Percentiles rank a stretch among this genome's conserved stretches.
Conservation (phyloP, 2,329 filamentous ascomycete genomes). For the Aspergillus quadrilineatus region DNA sequence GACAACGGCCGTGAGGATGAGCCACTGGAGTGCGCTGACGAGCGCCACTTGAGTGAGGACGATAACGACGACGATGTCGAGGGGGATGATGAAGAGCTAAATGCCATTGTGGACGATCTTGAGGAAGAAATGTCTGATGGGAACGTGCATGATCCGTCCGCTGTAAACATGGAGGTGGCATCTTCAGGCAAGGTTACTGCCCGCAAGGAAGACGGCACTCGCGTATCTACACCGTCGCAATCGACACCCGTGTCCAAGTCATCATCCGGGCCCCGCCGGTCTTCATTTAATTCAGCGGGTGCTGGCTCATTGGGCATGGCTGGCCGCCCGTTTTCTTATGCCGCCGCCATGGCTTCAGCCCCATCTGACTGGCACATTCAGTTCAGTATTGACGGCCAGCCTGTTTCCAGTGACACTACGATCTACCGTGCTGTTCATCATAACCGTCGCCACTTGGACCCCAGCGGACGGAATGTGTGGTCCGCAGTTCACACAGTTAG, state of each 20-base stretch:
- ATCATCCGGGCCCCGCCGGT: slow-evolving; percentile 33
- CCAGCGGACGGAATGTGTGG: slow-evolving; percentile 77
- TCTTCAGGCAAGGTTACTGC: slow-evolving; percentile 85
- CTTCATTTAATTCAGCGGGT: slow-evolving; percentile 22
- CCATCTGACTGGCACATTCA: slow-evolving; percentile 98
- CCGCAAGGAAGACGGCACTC: slow-evolving; percentile 85
- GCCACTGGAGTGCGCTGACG: slow-evolving; percentile 87
- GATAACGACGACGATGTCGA: slow-evolving; percentile 64
- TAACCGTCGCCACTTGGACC: slow-evolving; percentile 58
- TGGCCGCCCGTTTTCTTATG: slow-evolving; percentile 68
- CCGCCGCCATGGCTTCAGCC: slow-evolving; percentile 73
- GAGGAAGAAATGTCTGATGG: slow-evolving; percentile 79
- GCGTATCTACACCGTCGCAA: slow-evolving; percentile 78
- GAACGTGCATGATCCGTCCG: slow-evolving; percentile 74
- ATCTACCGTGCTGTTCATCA: slow-evolving; percentile 93
- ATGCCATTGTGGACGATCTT: slow-evolving; percentile 86
- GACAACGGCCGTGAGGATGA: slow-evolving; percentile 63
- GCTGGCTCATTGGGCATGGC: slow-evolving; percentile 52
- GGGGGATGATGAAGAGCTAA: slow-evolving; percentile 61
- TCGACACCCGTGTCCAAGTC: slow-evolving; percentile 47
- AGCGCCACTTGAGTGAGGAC: slow-evolving; percentile 71
- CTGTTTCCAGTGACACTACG: slow-evolving; percentile 86
- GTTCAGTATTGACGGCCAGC: slow-evolving; percentile 81
- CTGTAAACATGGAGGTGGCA: slow-evolving; percentile 87
- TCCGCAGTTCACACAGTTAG: slow-evolving; percentile 87